phyloP scores from a whole-genome alignment of 371 early-diverging fungal species.

The Syncephalastrum racemosum region DNA sequence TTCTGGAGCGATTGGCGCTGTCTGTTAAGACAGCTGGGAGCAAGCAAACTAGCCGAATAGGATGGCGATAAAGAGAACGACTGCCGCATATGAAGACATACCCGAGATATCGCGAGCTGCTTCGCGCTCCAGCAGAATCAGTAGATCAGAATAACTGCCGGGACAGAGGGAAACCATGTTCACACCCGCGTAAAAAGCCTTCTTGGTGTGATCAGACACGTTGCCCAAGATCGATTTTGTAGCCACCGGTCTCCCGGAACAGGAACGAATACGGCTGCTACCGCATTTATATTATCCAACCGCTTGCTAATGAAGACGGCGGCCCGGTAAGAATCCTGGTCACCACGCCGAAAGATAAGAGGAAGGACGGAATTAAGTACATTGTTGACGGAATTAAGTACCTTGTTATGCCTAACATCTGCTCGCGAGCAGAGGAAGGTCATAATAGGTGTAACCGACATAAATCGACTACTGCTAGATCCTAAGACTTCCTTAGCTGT shows the following conservation, averaged over 20 bases:
- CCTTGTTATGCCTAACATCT: too few species aligned
- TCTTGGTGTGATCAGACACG: constrained; percentile 21
- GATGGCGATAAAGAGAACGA: constrained; percentile 14
- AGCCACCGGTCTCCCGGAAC: too few species aligned
- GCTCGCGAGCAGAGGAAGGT: not conserved
- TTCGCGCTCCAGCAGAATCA: constrained; percentile 24
- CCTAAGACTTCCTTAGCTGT: constrained; percentile 31
- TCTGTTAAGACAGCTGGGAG: not conserved
- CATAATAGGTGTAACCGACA: too few species aligned
- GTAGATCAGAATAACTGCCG: constrained; percentile 28
- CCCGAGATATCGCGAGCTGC: constrained; percentile 9
- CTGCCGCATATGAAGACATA: constrained; percentile 18
- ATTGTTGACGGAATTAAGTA: constrained; percentile 7
- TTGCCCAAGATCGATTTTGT: constrained; percentile 16
- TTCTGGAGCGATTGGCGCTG: not conserved
- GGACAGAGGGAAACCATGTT: constrained; percentile 29
- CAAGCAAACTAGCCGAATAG: constrained; percentile 8
- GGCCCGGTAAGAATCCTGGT: constrained; percentile 17
- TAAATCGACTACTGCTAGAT: constrained; percentile 21
- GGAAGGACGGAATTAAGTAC: constrained; percentile 20
- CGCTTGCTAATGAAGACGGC: constrained; percentile 16
- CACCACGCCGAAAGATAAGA: constrained; percentile 18
- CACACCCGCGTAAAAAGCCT: constrained; percentile 16
- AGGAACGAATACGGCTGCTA: constrained; percentile 10
- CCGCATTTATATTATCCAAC: constrained; percentile 17